These are phyloP conservation scores for Pholiota adiposa DNA, from an alignment of 1,284 basidiomycete genomes.

Conservation along the genomic window DNA sequence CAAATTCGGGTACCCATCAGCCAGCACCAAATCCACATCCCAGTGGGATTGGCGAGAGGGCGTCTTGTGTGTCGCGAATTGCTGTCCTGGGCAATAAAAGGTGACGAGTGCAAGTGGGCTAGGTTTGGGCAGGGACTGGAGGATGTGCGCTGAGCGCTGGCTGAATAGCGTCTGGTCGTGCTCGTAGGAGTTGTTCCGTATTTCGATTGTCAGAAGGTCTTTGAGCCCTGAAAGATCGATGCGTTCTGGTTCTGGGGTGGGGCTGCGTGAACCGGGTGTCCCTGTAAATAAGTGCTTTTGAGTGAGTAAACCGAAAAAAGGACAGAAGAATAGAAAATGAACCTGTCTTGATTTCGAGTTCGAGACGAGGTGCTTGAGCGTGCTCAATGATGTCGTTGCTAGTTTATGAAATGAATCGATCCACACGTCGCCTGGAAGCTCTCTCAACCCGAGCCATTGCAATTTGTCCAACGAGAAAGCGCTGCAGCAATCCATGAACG, in stretches of 20 bases:
- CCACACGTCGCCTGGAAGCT: conserved; percentile 1
- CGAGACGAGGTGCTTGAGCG: conserved; percentile 6
- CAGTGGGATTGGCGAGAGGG: background rate
- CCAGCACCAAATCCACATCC: background rate
- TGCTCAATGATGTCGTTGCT: background rate
- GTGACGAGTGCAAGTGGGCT: background rate
- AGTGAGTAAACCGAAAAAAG: background rate
- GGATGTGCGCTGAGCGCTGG: conserved; percentile 1
- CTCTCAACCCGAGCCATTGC: conserved; percentile 7
- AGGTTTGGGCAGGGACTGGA: background rate
- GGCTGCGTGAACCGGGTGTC: too few relatives aligned
- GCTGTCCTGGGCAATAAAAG: conserved; percentile 4
- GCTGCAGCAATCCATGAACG: conserved; percentile 9
- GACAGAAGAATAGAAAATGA: background rate
- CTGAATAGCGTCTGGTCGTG: conserved; percentile 6
- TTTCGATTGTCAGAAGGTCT: background rate
- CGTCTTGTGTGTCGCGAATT: background rate
- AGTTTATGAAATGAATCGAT: background rate
- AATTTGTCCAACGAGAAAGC: conserved; percentile 10
- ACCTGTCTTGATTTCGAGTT: conserved; percentile 3
- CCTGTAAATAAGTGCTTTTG: background rate
- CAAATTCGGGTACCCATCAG: background rate
- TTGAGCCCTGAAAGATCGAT: background rate
- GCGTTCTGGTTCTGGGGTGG: background rate
- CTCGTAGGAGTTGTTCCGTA: conserved; percentile 4